phyloP scores from a whole-genome alignment of 2,329 filamentous ascomycete species.

The Sclerotinia spermophila region DNA sequence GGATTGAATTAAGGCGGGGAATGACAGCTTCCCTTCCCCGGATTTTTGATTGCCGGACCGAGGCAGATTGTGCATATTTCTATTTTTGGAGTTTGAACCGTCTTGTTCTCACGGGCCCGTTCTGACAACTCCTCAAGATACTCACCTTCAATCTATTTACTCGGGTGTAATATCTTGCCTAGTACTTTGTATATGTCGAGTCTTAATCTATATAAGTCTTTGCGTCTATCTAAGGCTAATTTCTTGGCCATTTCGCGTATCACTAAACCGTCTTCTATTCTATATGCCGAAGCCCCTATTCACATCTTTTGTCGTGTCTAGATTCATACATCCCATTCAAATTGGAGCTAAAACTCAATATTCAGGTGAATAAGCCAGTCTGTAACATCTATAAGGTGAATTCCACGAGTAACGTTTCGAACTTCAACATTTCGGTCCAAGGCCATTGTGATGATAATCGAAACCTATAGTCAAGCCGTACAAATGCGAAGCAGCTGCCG shows the following conservation, averaged over 20 bases:
- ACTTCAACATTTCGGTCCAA: constrained; percentile 29
- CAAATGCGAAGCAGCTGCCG: constrained; percentile 78
- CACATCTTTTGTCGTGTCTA: neutral
- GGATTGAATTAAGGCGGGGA: neutral
- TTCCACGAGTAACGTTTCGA: too few species aligned
- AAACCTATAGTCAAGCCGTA: constrained; percentile 80
- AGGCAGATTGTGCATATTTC: neutral
- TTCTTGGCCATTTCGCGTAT: neutral
- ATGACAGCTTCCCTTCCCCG: neutral
- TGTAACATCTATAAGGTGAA: neutral
- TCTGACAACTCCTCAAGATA: neutral
- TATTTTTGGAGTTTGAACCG: neutral
- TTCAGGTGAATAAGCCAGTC: neutral
- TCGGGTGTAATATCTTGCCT: neutral
- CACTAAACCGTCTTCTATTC: neutral
- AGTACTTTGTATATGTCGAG: neutral
- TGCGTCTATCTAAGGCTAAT: neutral
- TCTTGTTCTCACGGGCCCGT: neutral
- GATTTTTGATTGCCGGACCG: neutral
- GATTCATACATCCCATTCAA: too few species aligned
- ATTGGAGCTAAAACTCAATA: too few species aligned
- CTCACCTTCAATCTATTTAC: too few species aligned
- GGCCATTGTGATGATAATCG: constrained; percentile 69
- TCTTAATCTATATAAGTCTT: neutral
- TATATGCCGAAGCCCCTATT: neutral